These are phyloP conservation scores for Eutreptiella sp. DNA, from an alignment of 208 protist species.

Conservation along the genomic window DNA sequence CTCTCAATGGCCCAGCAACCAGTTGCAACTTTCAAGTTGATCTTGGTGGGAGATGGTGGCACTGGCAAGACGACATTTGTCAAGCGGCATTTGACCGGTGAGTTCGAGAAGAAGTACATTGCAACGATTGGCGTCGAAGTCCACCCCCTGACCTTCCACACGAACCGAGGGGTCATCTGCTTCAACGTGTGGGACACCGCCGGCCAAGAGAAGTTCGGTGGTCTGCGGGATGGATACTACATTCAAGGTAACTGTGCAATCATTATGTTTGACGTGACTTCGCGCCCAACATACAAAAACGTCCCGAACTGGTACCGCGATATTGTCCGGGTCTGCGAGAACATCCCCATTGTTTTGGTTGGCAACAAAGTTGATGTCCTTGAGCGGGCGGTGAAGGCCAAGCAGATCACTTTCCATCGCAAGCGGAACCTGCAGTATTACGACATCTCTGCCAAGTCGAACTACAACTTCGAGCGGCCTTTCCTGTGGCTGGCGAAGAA, in stretches of 20 bases:
- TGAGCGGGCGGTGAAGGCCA: conserved; percentile 89
- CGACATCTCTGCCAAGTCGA: conserved; percentile 98
- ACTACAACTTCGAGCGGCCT: conserved; percentile 97
- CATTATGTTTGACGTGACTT: conserved; percentile 97
- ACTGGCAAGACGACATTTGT: conserved; percentile 99
- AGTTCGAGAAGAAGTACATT: conserved; percentile 99
- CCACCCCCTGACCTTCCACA: conserved; percentile 96
- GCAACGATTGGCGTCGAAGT: conserved; percentile 91
- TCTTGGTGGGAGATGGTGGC: conserved; percentile 99
- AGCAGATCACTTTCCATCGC: conserved; percentile 90
- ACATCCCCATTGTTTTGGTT: conserved; percentile 94
- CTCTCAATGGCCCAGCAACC: too few relatives aligned
- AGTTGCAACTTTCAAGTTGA: conserved; percentile 92
- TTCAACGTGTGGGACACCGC: conserved; percentile 99
- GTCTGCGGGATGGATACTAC: conserved; percentile 96
- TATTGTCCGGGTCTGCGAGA: conserved; percentile 79
- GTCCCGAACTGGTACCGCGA: conserved; percentile 90
- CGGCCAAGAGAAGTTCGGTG: conserved; percentile 98
- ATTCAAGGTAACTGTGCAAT: conserved; percentile 84
- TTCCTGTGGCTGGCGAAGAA: conserved; percentile 94
- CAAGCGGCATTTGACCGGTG: conserved; percentile 98
- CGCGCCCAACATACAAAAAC: conserved; percentile 88
- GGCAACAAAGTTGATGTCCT: conserved; percentile 99
- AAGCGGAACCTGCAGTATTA: conserved; percentile 97
- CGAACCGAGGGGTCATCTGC: conserved; percentile 93